phyloP scores from a whole-genome alignment of 768 basidiomycete species.

The Trametes coccinea region DNA sequence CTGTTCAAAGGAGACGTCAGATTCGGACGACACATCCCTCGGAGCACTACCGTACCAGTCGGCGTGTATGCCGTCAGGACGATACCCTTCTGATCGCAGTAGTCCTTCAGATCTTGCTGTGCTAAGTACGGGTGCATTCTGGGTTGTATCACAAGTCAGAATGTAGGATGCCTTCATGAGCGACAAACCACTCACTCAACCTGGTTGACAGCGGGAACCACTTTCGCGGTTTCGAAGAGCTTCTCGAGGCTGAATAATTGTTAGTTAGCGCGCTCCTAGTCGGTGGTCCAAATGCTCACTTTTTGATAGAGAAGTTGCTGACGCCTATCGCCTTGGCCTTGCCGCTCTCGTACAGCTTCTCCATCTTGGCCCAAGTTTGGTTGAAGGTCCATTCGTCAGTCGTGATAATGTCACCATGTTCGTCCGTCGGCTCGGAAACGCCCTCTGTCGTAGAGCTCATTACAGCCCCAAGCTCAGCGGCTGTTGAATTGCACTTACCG shows the following conservation, averaged over 20 bases:
- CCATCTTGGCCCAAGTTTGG: constrained; percentile 52
- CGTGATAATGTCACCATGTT: constrained; percentile 34
- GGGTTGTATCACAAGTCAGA: not conserved
- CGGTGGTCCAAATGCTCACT: constrained; percentile 35
- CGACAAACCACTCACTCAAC: constrained; percentile 31
- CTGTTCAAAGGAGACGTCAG: constrained; percentile 25
- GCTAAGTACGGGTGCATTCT: constrained; percentile 55
- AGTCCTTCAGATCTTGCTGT: constrained; percentile 47
- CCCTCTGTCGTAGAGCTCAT: constrained; percentile 18
- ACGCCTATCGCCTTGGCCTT: constrained; percentile 56
- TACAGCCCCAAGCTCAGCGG: not conserved
- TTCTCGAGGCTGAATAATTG: constrained; percentile 26
- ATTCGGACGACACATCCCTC: not conserved
- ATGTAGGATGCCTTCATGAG: not conserved
- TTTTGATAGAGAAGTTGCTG: constrained; percentile 61
- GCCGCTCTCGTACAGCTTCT: constrained; percentile 47
- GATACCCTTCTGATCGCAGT: constrained; percentile 52
- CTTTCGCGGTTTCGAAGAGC: constrained; percentile 31
- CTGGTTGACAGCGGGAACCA: constrained; percentile 40
- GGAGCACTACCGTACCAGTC: constrained; percentile 34
- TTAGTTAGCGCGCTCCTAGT: not conserved
- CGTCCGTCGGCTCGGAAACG: constrained; percentile 34
- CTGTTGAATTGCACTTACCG: constrained; percentile 24
- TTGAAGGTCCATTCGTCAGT: constrained; percentile 34
- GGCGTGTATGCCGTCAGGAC: constrained; percentile 51